Percentiles rank a stretch among this genome's conserved stretches.
Conservation (phyloP, 805 yeast species). For the Maudiozyma saulgeensis region DNA sequence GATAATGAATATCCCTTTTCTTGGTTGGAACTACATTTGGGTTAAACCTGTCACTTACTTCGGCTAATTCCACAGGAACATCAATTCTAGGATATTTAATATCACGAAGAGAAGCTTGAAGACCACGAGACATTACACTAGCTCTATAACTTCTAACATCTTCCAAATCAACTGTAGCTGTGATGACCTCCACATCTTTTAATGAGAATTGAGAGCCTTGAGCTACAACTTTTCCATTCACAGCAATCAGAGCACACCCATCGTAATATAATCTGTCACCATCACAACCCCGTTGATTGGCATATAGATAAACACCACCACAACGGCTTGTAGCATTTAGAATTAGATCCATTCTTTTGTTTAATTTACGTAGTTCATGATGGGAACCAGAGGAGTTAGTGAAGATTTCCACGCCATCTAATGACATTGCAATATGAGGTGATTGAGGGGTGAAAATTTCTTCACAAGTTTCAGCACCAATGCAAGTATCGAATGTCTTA, state of each 20-base stretch:
- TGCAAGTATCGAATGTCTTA: conserved; percentile 71
- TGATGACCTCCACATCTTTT: conserved; percentile 84
- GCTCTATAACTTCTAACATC: conserved; percentile 80
- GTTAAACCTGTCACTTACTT: conserved; percentile 48
- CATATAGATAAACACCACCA: conserved; percentile 89
- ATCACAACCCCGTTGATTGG: conserved; percentile 96
- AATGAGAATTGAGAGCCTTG: conserved; percentile 89
- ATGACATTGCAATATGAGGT: conserved; percentile 84
- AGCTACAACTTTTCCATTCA: conserved; percentile 85
- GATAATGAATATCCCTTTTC: conserved; percentile 46
- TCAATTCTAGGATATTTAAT: conserved; percentile 42
- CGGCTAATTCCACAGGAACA: conserved; percentile 59
- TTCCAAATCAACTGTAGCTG: conserved; percentile 91
- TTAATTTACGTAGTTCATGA: conserved; percentile 85
- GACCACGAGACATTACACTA: conserved; percentile 58
- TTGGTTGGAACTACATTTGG: conserved; percentile 51
- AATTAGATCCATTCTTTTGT: conserved; percentile 75
- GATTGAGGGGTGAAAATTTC: conserved; percentile 94
- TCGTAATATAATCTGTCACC: conserved; percentile 96
- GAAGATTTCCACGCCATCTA: conserved; percentile 95
- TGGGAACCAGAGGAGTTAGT: conserved; percentile 97
- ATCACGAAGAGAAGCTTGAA: conserved; percentile 44
- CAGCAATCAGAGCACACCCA: conserved; percentile 91
- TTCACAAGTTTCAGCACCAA: conserved; percentile 98
- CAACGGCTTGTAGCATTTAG: conserved; percentile 90